phyloP scores from a whole-genome alignment of 2,329 filamentous ascomycete species.

The Cordyceps cateniannulata region DNA sequence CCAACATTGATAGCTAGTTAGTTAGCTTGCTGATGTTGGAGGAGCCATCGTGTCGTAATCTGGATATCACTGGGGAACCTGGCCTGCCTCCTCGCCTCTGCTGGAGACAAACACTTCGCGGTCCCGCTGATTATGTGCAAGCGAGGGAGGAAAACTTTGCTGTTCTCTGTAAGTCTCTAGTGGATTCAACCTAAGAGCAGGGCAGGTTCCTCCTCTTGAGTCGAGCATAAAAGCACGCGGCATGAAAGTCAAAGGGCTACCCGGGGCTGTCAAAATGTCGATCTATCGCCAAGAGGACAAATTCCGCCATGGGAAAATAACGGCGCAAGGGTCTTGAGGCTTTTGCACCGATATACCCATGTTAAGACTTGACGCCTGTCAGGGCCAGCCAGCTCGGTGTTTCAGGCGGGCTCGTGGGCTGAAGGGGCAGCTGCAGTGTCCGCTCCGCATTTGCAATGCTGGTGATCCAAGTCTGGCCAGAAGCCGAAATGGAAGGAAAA shows the following conservation, averaged over 20 bases:
- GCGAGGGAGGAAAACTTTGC: neutral
- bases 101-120: neutral
- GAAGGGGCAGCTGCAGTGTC: neutral
- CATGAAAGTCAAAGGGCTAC: neutral
- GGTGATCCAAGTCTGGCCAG: neutral
- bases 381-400: neutral
- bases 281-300: neutral
- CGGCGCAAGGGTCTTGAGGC: neutral
- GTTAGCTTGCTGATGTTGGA: neutral
- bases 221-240: neutral
- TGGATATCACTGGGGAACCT: neutral
- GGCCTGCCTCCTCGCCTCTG: neutral
- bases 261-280: neutral
- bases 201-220: neutral
- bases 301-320: neutral
- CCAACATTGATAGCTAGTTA: neutral
- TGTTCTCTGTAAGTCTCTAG: neutral
- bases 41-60: neutral
- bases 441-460: neutral
- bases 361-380: neutral
- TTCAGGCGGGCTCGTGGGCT: conserved; percentile 6
- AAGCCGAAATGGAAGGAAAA: neutral
- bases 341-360: neutral
- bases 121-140: neutral
- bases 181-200: neutral